phyloP scores from a whole-genome alignment of 176 grass and related monocot genomes.

The Aegilops sharonensis region DNA sequence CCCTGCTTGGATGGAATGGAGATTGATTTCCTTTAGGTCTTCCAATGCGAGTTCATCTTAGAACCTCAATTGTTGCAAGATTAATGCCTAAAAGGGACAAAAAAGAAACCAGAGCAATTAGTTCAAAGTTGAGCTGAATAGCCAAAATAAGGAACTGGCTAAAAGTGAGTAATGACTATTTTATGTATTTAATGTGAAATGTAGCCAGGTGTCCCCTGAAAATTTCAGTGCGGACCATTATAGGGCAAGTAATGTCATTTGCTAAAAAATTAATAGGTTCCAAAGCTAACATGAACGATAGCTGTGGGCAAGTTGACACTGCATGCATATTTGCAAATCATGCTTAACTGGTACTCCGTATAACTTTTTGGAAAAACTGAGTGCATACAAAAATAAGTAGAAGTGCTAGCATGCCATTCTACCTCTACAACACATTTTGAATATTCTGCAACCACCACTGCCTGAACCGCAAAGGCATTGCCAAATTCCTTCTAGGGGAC shows the following conservation, averaged over 20 bases:
- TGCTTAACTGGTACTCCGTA: background rate
- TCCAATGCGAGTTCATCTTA: background rate
- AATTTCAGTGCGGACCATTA: background rate
- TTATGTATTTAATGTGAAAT: background rate
- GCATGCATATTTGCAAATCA: background rate
- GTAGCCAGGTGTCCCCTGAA: background rate
- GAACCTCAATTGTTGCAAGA: background rate
- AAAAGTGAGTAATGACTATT: background rate
- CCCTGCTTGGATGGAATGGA: background rate
- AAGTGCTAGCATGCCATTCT: background rate
- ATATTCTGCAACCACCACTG: background rate
- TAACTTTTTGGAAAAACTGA: background rate
- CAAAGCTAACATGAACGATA: background rate
- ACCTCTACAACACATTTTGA: background rate
- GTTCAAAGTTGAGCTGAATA: background rate
- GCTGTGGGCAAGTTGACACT: background rate
- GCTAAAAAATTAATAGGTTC: background rate
- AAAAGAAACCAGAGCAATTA: background rate
- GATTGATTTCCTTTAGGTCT: background rate
- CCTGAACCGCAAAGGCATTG: background rate
- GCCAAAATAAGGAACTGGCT: background rate
- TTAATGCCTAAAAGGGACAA: background rate
- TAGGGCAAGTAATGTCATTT: background rate
- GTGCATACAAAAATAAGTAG: background rate
- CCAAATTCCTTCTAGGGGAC: background rate